Percentiles rank a stretch among this genome's conserved stretches.
phyloP scores from a whole-genome alignment of 208 protist genomes.

The Crithidia fasciculata region DNA sequence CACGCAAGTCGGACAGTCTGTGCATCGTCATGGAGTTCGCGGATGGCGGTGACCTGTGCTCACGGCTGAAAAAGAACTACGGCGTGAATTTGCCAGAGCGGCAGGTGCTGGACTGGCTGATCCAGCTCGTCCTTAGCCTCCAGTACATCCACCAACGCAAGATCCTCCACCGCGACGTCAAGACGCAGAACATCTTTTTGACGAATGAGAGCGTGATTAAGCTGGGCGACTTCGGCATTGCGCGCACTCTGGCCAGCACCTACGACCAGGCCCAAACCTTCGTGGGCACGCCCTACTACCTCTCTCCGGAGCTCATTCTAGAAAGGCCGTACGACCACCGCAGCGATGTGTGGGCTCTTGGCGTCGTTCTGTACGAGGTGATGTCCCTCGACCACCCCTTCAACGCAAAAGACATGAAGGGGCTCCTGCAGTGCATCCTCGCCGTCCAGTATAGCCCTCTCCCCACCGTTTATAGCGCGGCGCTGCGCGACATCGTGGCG shows the following conservation, averaged over 20 bases:
- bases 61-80: conserved; percentile 81
- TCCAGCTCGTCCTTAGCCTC: conserved; percentile 90
- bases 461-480: conserved; percentile 69
- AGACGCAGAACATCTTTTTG: conserved; percentile 95
- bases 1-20: conserved; percentile 83
- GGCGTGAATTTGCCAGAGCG: conserved; percentile 81
- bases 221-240: conserved; percentile 95
- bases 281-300: conserved; percentile 95
- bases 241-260: conserved; percentile 83
- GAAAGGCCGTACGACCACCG: conserved; percentile 93
- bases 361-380: conserved; percentile 91
- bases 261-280: conserved; percentile 95
- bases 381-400: conserved; percentile 90
- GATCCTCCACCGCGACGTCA: conserved; percentile 94
- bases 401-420: conserved; percentile 87
- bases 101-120: conserved; percentile 90
- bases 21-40: conserved; percentile 95
- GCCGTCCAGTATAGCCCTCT: conserved; percentile 86
- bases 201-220: conserved; percentile 90
- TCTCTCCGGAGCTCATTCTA: conserved; percentile 93
- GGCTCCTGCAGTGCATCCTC: conserved; percentile 90
- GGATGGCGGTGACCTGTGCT: conserved; percentile 87
- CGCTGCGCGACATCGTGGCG: conserved; percentile 78
- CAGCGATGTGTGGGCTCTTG: conserved; percentile 95
- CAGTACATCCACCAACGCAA: conserved; percentile 93